Percentiles rank a stretch among this genome's conserved stretches.
phyloP scores from a whole-genome alignment of 2,329 filamentous ascomycete species.

The Exserohilum rostratum region DNA sequence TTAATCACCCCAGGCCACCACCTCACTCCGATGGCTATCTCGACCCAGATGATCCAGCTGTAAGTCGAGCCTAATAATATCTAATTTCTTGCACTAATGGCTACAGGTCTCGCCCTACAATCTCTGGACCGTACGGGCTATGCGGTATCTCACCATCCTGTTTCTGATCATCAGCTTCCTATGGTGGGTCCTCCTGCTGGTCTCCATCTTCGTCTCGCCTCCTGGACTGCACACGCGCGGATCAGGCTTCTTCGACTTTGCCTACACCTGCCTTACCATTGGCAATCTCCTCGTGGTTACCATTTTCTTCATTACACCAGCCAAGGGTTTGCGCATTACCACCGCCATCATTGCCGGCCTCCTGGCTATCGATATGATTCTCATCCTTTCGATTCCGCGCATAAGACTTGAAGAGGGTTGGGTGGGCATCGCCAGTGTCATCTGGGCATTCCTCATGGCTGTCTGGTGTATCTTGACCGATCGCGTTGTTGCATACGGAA shows the following conservation, averaged over 20 bases:
- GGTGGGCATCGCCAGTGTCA: constrained; percentile 83
- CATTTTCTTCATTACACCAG: constrained; percentile 87
- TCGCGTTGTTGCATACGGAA: constrained; percentile 86
- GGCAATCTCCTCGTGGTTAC: constrained; percentile 77
- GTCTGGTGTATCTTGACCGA: constrained; percentile 81
- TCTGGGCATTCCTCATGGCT: constrained; percentile 81
- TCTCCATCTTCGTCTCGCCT: constrained; percentile 88
- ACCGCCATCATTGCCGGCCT: constrained; percentile 70
- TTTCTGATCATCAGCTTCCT: constrained; percentile 77
- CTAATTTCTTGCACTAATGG: constrained; percentile 21
- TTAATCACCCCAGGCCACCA: constrained; percentile 64
- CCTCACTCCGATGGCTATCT: constrained; percentile 70
- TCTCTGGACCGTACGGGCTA: constrained; percentile 83
- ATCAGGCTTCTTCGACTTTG: constrained; percentile 90
- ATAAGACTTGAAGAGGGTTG: constrained; percentile 85
- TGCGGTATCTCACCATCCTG: constrained; percentile 77
- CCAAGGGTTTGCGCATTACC: constrained; percentile 76
- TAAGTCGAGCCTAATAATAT: constrained; percentile 53
- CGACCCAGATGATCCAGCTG: constrained; percentile 80
- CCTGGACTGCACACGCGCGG: constrained; percentile 85
- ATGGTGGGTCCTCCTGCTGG: constrained; percentile 93
- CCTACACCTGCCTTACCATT: constrained; percentile 78
- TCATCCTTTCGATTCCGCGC: constrained; percentile 76
- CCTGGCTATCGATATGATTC: constrained; percentile 75
- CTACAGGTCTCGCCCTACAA: constrained; percentile 82